Evolutionary conservation across 352 stramenopile genomes (phyloP).

Genomic region (Phytophthora fragariae): DNA sequence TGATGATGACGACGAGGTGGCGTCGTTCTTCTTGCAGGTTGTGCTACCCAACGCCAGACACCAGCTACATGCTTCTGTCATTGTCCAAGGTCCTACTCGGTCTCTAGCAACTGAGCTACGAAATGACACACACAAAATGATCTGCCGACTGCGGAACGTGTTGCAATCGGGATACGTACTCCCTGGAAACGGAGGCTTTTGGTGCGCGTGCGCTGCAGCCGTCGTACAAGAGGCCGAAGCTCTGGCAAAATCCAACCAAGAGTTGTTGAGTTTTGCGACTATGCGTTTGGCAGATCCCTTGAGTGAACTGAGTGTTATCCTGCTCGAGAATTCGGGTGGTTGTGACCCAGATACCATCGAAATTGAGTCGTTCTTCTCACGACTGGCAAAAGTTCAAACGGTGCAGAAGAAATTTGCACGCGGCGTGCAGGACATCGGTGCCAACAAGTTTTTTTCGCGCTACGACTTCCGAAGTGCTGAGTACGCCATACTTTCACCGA

Average conservation of each 20-base stretch:
- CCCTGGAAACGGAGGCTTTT: conserved; percentile 35
- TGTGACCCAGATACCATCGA: not conserved
- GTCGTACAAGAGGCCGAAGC: conserved; percentile 13
- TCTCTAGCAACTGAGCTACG: conserved; percentile 33
- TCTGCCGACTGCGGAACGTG: conserved; percentile 32
- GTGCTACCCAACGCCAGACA: not conserved
- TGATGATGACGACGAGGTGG: conserved; percentile 22
- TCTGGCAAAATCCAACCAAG: not conserved
- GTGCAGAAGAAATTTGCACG: conserved; percentile 31
- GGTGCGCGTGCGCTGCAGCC: conserved; percentile 36
- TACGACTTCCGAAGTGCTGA: conserved; percentile 29
- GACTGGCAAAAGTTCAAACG: conserved; percentile 18
- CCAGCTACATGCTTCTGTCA: conserved; percentile 23
- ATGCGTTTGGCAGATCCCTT: conserved; percentile 17
- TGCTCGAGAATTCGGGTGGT: conserved; percentile 31
- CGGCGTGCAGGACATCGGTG: conserved; percentile 31
- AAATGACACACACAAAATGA: conserved; percentile 20
- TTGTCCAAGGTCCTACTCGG: conserved; percentile 31
- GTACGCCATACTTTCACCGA: conserved; percentile 22
- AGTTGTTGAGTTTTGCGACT: conserved; percentile 23
- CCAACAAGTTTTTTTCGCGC: conserved; percentile 31
- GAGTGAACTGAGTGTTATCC: conserved; percentile 22
- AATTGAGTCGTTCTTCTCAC: conserved; percentile 27
- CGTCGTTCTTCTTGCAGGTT: conserved; percentile 28
- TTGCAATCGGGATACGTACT: conserved; percentile 30